Percentiles rank a stretch among this genome's conserved stretches.
phyloP scores from a whole-genome alignment of 208 protist genomes.

The Acanthamoeba royreba region DNA sequence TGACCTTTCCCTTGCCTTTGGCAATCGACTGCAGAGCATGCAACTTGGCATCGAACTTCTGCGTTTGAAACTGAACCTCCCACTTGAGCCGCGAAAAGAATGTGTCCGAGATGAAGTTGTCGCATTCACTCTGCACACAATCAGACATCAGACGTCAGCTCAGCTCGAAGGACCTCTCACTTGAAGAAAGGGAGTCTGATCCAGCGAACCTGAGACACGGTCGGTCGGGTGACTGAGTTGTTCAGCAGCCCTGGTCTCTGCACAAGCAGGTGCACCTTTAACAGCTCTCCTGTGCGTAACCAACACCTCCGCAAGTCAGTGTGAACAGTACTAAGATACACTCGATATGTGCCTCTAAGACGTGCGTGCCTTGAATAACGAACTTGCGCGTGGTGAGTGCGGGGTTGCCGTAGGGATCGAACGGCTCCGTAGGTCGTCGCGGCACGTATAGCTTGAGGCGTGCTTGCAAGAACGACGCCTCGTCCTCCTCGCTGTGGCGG shows the following conservation, averaged over 20 bases:
- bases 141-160: too few species aligned
- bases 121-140: not conserved
- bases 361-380: not conserved
- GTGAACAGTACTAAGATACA: too few species aligned
- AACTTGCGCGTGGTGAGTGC: not conserved
- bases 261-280: slow-evolving; percentile 8
- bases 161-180: too few species aligned
- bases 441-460: not conserved
- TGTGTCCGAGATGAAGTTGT: not conserved
- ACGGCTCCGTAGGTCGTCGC: not conserved
- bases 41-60: slow-evolving; percentile 30
- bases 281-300: not conserved
- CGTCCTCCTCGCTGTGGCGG: not conserved
- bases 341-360: too few species aligned
- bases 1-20: not conserved
- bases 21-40: not conserved
- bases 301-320: not conserved
- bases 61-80: slow-evolving; percentile 10
- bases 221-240: too few species aligned
- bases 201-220: too few species aligned
- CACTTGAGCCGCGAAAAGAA: slow-evolving; percentile 16
- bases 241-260: not conserved
- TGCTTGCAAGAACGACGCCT: not conserved
- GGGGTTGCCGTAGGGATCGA: not conserved
- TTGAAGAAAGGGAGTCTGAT: too few species aligned